Evolutionary conservation across 176 grass and related monocot genomes (phyloP), one percentile per base, ranked within the genome.

Genomic region (Pharus latifolius): DNA sequence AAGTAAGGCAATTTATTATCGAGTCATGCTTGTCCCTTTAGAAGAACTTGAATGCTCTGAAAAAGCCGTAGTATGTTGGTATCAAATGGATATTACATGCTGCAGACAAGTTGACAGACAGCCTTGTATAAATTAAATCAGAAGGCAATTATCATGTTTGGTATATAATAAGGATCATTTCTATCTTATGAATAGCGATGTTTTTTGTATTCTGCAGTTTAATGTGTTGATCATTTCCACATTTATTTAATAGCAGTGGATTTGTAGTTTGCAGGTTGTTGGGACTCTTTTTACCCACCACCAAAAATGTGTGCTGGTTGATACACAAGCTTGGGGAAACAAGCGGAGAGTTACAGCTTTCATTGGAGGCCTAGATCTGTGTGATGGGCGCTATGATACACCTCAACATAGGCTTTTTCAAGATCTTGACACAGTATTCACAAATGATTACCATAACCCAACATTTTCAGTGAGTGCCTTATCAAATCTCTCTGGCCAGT

Each of bases 361-460:
- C 48, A 44, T 92, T 16, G 94, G 94, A 29, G 94, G 94, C 37
- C 75, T 98, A 56, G 94, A 98, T 85, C 89, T 98, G 77, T 98
- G 94, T 85, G 87, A 93, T 49, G 94, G 94, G 44, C 94, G 94
- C 62, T 98, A 98, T 67, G 94, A 98, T 81, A 98, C 94, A 83
- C 94, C 94, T 46, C 15, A 85, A 38, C 94, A 98, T 72, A 93
- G 94, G 52, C 86, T 98, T 48, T 93, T 92, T 62, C 47, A 60
- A 51, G 87, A 98, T 77, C 87, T 98, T 28, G 78, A 92, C 67
- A 93, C 81, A 30, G 84, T 92, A 72, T 98, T 93, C 56, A 1
- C 88, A 51, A 80, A 98, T 72, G 94, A 98, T 70, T 65, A 83
- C 28, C 94, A 98, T 51, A 91, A 98, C 57, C 94, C 94, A 60